Conservation (phyloP, 1,139 yeast genomes). For the Meyerozyma guilliermondii region DNA sequence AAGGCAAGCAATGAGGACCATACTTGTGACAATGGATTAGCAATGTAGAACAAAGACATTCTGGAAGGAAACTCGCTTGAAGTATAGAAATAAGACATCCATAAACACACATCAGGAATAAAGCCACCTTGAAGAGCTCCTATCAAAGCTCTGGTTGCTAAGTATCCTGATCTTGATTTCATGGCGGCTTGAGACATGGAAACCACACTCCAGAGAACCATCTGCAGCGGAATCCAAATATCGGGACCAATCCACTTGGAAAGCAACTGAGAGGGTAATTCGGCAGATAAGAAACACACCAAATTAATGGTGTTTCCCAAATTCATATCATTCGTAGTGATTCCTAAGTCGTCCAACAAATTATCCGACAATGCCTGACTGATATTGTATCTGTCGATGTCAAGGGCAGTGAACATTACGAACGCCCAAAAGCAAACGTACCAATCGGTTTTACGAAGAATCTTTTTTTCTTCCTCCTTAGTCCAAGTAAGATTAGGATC, state of each 20-base stretch:
- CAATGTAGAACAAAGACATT: constrained; percentile 23
- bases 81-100: constrained; percentile 29
- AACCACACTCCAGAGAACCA: constrained; percentile 22
- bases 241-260: constrained; percentile 32
- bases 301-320: constrained; percentile 26
- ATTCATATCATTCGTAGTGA: constrained; percentile 27
- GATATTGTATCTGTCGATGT: constrained; percentile 27
- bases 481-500: constrained; percentile 36
- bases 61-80: constrained; percentile 22
- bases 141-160: constrained; percentile 22
- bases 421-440: constrained; percentile 29
- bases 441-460: constrained; percentile 24
- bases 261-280: constrained; percentile 28
- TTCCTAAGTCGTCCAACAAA: constrained; percentile 20
- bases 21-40: constrained; percentile 21
- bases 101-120: constrained; percentile 24
- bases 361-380: constrained; percentile 26
- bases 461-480: constrained; percentile 25
- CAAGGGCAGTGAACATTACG: constrained; percentile 26
- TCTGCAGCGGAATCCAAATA: constrained; percentile 27
- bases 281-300: constrained; percentile 28
- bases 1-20: constrained; percentile 25
- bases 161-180: constrained; percentile 16
- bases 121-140: constrained; percentile 29
- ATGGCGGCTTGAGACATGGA: constrained; percentile 21